A percentile compares a stretch with the other conserved stretches of the same genome.
phyloP scores from a whole-genome alignment of 2,329 filamentous ascomycete species.

The Hortaea werneckii region DNA sequence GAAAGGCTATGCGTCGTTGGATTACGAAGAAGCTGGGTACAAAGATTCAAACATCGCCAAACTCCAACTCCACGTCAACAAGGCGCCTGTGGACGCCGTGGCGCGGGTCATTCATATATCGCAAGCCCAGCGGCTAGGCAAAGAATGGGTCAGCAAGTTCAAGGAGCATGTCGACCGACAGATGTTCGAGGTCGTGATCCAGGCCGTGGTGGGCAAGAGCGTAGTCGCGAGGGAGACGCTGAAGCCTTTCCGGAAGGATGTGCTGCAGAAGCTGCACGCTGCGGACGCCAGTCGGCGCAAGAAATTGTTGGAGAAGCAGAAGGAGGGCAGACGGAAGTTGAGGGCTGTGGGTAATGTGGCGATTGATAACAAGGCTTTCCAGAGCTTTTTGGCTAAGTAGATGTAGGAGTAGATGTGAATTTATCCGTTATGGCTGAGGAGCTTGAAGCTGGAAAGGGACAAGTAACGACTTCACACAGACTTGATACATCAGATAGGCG shows the following conservation, averaged over 20 bases:
- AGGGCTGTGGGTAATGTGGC: slow-evolving; percentile 75
- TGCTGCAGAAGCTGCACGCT: slow-evolving; percentile 84
- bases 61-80: slow-evolving; percentile 88
- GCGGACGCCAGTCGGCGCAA: slow-evolving; percentile 71
- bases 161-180: slow-evolving; percentile 94
- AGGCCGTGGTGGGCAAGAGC: slow-evolving; percentile 71
- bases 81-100: slow-evolving; percentile 84
- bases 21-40: slow-evolving; percentile 95
- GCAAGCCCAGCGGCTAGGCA: slow-evolving; percentile 69
- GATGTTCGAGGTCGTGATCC: slow-evolving; percentile 95
- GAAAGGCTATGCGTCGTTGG: slow-evolving; percentile 89
- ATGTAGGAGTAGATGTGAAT: background rate
- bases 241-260: slow-evolving; percentile 94
- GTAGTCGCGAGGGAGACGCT: slow-evolving; percentile 88
- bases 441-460: too few relatives aligned
- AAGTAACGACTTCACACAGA: too few relatives aligned
- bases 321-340: slow-evolving; percentile 83
- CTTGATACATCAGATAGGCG: too few relatives aligned
- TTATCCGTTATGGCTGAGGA: too few relatives aligned
- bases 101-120: slow-evolving; percentile 78
- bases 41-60: slow-evolving; percentile 71
- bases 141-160: slow-evolving; percentile 88
- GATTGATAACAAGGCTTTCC: slow-evolving; percentile 94
- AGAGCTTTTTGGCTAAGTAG: slow-evolving; percentile 74
- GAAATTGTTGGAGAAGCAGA: slow-evolving; percentile 93